Base-by-base conservation (phyloP, 345 rosid genomes). In the Mallotus nudiflorus region DNA sequence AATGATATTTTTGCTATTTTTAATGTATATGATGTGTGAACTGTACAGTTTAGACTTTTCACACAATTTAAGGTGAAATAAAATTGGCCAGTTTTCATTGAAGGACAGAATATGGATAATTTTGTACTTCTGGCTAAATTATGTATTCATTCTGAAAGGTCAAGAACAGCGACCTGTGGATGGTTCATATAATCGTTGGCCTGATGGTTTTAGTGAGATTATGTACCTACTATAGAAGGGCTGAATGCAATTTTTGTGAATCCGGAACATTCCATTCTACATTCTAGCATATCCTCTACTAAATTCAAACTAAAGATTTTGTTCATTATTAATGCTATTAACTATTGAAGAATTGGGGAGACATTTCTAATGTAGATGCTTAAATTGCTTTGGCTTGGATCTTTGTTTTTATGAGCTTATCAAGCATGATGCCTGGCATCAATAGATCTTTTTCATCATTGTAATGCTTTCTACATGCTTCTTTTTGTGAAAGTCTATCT, bases 401-500 rank as follows among this genome's bases (percentile, higher is more conserved):
- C 62, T 58, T 31, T 58, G 6, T 58, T 29, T 58, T 29, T 31
- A 15, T 6, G 39, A 12, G 62, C 35, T 55, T 3, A 5, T 33
- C 5, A 22, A 40, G 40, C 29, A 20, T 22, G 33, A 40, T 62
- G 33, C 19, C 2, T 33, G 42, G 15, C 25, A 60, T 60, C 46
- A 22, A 39, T 48, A 42, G 20, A 7, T 62, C 45, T 8, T 72
- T 64, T n/a, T 65, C 25, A 18, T 42, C 40, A 55, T 27, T 42
- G 6, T 15, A 2, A 9, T 13, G 14, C 57, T 48, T 69, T 44
- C 9, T 16, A 27, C 54, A 46, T 19, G 18, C 62, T 69, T 63
- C 22, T 37, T 45, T 70, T 66, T 73, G 40, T 19, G 67, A 20
- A 20, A 57, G 45, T 37, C 68, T 52, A 48, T 71, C n/a, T 73